Evolutionary conservation across 2,329 filamentous ascomycete species (phyloP).

Genomic region (Curvularia hawaiiensis): DNA sequence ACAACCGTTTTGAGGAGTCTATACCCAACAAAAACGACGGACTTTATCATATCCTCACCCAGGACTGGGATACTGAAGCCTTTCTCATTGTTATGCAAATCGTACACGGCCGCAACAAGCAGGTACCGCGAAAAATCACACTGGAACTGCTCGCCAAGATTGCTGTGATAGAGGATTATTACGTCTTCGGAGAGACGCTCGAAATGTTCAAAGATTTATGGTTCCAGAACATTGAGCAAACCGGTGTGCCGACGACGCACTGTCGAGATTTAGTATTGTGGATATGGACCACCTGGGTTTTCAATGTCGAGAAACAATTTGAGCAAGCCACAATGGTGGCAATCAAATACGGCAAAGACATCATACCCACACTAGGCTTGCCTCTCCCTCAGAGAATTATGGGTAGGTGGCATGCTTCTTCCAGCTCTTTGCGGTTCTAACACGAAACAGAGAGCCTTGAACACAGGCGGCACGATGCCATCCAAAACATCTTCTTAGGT

Average conservation of each 20-base stretch:
- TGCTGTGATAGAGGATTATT: constrained; percentile 1
- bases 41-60: neutral
- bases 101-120: constrained; percentile 2
- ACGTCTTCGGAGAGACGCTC: neutral
- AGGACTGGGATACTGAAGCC: constrained; percentile 4
- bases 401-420: neutral
- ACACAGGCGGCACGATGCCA: neutral
- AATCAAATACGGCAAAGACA: neutral
- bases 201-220: neutral
- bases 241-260: neutral
- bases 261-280: constrained; percentile 2
- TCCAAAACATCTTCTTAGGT: neutral
- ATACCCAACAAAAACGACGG: neutral
- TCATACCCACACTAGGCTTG: neutral
- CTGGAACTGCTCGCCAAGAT: constrained; percentile 6
- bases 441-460: neutral
- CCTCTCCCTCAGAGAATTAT: neutral
- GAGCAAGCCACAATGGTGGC: neutral
- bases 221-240: neutral
- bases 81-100: neutral
- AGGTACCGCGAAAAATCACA: neutral
- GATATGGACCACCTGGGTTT: constrained; percentile 3
- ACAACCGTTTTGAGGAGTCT: neutral
- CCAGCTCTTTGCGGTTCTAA: neutral
- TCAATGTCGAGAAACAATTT: neutral